Base-by-base conservation (phyloP, 2,329 filamentous ascomycete species). In the Westerdykella ornata region DNA sequence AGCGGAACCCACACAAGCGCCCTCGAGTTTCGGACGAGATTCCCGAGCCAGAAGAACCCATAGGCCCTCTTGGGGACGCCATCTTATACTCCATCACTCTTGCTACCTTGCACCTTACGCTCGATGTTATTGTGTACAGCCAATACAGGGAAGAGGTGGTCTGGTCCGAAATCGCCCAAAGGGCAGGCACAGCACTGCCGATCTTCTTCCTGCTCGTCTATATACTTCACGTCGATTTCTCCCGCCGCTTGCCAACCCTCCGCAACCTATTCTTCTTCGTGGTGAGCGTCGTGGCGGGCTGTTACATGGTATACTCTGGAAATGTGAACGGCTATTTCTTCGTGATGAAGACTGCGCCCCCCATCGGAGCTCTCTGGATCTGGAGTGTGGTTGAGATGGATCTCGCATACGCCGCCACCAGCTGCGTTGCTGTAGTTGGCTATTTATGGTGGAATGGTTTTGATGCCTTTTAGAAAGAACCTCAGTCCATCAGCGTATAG, bases 371-470 rank as follows among this genome's bases (percentile, higher is more conserved):
- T 31, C 65, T 97, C 14, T 97, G 90, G 89, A 77, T 97, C 4
- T 97, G 90, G 88, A 81, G 84, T 22, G 82, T 97, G 16, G 75
- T 97, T 35, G 92, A 98, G 69, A 76, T 96, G 68, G 76, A 87
- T 41, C 70, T 94, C 31, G 57, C 72, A 0, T 81, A 77, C 56
- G 85, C 85, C 0, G 68, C 82, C 17, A 56, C 69, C n/a, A 78
- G 74, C 34, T 65, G 77, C 16, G 41, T 69, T 31, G 62, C 68
- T n/a, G 74, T 80, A 12, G 53, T 73, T 39, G 63, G 56, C 1
- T 81, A 73, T 63, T 64, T 74, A 4, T 74, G 69, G 67, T 80
- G 70, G 69, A 76, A 73, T 51, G 73, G 72, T 2, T 78, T 77
- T 57, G 62, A 65, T 2, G 67, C 74, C 42, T 66, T 68, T 38